Evolutionary conservation across 495 filamentous ascomycete species (phyloP), one percentile per base, ranked within the genome.

Genomic region (Rhypophila decipiens): DNA sequence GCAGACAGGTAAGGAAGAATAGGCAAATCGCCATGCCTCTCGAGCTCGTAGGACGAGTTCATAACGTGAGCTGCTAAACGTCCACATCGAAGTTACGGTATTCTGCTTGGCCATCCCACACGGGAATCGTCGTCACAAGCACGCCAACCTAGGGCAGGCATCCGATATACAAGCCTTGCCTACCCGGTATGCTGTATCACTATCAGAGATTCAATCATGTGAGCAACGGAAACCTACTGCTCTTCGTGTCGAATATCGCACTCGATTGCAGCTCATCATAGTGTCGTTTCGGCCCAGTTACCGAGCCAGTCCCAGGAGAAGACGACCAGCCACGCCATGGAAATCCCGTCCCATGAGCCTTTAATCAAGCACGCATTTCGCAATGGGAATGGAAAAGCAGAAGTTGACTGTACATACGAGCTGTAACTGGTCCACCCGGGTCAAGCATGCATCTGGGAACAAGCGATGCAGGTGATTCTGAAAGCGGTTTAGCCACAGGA

Each of bases 401-500:
- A 39, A 22, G 38, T 7, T 31, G 27, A 24, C 18, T 27, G 11
- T 29, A 31, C 21, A 49, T 36, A 42, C 51, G 38, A 49, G 42
- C 46, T 31, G 36, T 42, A 22, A 23, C 47, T 21, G 19, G 23
- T 33, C 15, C 31, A 56, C 42, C 17, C 43, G 47, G 44, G 49
- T 51, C 40, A 46, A 36, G 35, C 38, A 47, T 46, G 52, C 20
- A 42, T 49, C 55, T 42, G 36, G 46, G 36, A 13, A 31, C 40
- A 42, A 33, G 24, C 34, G 35, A 36, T 56, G 58, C 55, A 61
- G 55, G 58, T 58, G 45, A 7, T 27, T 50, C 38, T 49, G 47
- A 42, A 61, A 56, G 48, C 41, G 42, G 58, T 9, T 44, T 54
- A 61, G 58, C 39, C 13, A 19, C 46, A 50, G 53, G 31, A 36